Conservation (phyloP, 2,329 filamentous ascomycete species). For the Dothideomycetidae sp. region DNA sequence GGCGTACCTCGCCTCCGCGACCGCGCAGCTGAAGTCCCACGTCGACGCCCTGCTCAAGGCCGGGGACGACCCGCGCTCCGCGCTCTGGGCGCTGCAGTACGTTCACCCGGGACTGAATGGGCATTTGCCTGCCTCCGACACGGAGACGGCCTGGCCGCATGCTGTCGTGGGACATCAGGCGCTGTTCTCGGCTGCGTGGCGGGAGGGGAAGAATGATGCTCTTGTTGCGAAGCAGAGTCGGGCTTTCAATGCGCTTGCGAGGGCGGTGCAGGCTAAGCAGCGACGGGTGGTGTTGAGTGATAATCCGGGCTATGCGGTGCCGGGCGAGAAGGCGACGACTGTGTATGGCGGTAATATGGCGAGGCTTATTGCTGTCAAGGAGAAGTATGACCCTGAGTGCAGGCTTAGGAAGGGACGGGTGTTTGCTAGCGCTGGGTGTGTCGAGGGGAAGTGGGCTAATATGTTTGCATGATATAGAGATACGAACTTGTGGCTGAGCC, state of each 20-base stretch:
- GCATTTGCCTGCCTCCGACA: conserved; percentile 7
- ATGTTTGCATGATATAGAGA: too few species aligned
- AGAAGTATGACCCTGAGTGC: conserved; percentile 12
- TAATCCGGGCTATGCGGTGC: background rate
- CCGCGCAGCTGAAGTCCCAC: conserved; percentile 6
- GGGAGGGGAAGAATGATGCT: background rate
- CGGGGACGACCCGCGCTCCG: conserved; percentile 6
- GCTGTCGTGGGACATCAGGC: conserved; percentile 10
- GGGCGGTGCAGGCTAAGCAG: background rate
- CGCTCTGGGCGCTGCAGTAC: conserved; percentile 12
- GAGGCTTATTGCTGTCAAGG: conserved; percentile 11
- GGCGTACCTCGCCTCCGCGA: conserved; percentile 7
- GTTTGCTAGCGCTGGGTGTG: conserved; percentile 10
- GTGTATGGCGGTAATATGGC: conserved; percentile 10
- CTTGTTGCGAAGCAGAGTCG: background rate
- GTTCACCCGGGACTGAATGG: conserved; percentile 10
- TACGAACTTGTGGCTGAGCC: too few species aligned
- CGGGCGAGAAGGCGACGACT: background rate
- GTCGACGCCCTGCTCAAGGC: conserved; percentile 5
- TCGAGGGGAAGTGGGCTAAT: conserved; percentile 11
- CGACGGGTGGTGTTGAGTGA: background rate
- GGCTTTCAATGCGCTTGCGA: background rate
- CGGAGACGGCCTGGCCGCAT: conserved; percentile 10
- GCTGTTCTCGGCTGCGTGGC: conserved; percentile 10
- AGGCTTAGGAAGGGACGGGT: conserved; percentile 10